Base-by-base conservation (phyloP, 768 basidiomycete genomes). In the Termitomyces eurrhizus region DNA sequence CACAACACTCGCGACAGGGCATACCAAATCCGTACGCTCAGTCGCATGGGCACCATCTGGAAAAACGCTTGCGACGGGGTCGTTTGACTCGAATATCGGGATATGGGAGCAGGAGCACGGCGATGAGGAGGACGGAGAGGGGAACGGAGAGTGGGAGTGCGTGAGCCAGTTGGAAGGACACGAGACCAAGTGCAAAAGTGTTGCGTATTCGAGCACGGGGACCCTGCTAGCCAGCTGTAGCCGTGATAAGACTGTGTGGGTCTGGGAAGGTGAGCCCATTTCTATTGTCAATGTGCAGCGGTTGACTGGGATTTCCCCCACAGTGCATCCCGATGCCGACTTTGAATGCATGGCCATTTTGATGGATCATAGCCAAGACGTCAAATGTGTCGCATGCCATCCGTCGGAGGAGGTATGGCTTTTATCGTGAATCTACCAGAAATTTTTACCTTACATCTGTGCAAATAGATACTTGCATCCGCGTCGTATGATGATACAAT, bases 401-500 rank as follows among this genome's bases (percentile, higher is more conserved):
- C 96, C 97, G 7, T 83, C 77, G 5, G 95, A 98, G 77, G 95
- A 98, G 87, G 93, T 93, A 69, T 65, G 75, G 68, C 26, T 53
- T 52, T 52, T 56, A 50, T 63, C 39, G 32, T 1, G 2, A 53
- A 16, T 7, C 21, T 37, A 18, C 46, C 49, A 11, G 21, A 33
- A 58, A 51, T 32, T 56, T 56, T 44, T 46, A 16, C 35, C 55
- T 52, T 55, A 52, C 57, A 33, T 46, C 51, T 55, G 52, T 64
- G 65, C 70, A 67, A 61, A 68, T 74, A 96, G 92, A 93, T 98
- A 63, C 87, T 99, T 57, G 96, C 96, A 32, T 98, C 96, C 2
- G 92, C 87, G 4, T 98, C 96, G 0, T 99, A 98, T 75, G 97
- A 99, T 69, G 95, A 98, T 66, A 93, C 91, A 2, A 90, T 99